A percentile compares a stretch with the other conserved stretches of the same genome.
phyloP scores from a whole-genome alignment of 768 basidiomycete species.

The Sporobolomyces roseus region DNA sequence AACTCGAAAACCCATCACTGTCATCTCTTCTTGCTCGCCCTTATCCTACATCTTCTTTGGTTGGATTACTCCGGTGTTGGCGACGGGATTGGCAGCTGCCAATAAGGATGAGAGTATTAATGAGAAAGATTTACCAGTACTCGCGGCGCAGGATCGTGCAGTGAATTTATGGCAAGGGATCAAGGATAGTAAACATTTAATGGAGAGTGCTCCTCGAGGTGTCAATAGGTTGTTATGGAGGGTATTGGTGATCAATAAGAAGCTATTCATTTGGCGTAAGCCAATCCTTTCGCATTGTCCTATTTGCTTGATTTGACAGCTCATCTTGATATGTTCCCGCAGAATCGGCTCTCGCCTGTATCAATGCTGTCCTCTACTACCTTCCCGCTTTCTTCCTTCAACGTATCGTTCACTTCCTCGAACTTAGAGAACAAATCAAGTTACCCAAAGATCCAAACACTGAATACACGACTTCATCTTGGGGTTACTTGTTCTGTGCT shows the following conservation, averaged over 20 bases:
- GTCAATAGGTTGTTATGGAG: slow-evolving; percentile 35
- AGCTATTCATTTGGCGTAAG: slow-evolving; percentile 31
- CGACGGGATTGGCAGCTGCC: background rate
- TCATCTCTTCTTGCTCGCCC: slow-evolving; percentile 22
- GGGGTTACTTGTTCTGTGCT: slow-evolving; percentile 38
- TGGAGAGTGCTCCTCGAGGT: slow-evolving; percentile 18
- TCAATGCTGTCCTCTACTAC: slow-evolving; percentile 41
- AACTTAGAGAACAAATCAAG: slow-evolving; percentile 11
- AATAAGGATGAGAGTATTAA: slow-evolving; percentile 7
- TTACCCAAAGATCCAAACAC: slow-evolving; percentile 8
- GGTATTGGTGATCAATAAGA: slow-evolving; percentile 23
- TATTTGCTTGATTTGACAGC: background rate
- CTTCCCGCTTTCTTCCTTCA: slow-evolving; percentile 46
- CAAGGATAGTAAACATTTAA: slow-evolving; percentile 1
- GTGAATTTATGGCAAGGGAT: slow-evolving; percentile 24
- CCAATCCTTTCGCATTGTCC: background rate
- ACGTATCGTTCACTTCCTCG: slow-evolving; percentile 41
- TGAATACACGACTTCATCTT: slow-evolving; percentile 5
- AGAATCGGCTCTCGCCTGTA: slow-evolving; percentile 19
- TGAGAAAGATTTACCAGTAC: slow-evolving; percentile 17
- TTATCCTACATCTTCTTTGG: slow-evolving; percentile 32
- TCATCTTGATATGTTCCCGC: background rate
- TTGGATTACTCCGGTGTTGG: slow-evolving; percentile 34
- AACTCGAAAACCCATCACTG: background rate
- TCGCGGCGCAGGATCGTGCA: slow-evolving; percentile 24